A percentile compares a stretch with the other conserved stretches of the same genome.
These are phyloP conservation scores for Casuarina equisetifolia DNA, from an alignment of 306 rosid species.

Conservation along the genomic window DNA sequence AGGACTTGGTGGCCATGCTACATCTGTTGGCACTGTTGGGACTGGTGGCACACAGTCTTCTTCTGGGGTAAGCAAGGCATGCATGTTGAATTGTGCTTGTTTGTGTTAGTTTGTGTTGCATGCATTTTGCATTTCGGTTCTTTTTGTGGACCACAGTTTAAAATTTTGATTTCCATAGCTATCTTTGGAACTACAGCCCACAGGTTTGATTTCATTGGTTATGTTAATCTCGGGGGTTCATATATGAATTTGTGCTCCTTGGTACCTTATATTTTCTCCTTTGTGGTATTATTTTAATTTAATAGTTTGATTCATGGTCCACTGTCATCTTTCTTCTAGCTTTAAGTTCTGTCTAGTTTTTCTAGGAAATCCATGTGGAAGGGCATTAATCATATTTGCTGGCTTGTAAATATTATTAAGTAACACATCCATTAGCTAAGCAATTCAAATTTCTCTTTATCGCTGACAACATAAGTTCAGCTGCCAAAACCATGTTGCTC, in stretches of 20 bases:
- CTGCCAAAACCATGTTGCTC: too few species aligned
- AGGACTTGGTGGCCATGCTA: slow-evolving; percentile 66
- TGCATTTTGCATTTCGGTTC: slow-evolving; percentile 4
- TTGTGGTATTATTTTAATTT: not conserved
- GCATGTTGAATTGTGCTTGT: slow-evolving; percentile 15
- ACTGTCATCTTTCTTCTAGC: too few species aligned
- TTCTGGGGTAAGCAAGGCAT: slow-evolving; percentile 50
- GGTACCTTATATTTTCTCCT: not conserved
- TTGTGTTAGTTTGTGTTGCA: not conserved
- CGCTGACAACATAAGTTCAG: not conserved
- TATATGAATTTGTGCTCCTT: not conserved
- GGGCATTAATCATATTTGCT: not conserved
- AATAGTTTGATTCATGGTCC: too few species aligned
- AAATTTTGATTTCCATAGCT: not conserved
- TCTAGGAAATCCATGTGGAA: not conserved
- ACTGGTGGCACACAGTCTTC: slow-evolving; percentile 46
- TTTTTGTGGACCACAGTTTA: not conserved
- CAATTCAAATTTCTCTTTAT: not conserved
- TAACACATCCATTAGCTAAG: not conserved
- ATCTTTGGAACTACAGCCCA: not conserved
- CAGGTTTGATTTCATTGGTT: not conserved
- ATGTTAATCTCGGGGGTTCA: not conserved
- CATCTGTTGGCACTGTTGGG: slow-evolving; percentile 43
- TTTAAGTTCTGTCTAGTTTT: too few species aligned
- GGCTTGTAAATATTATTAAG: not conserved